Evolutionary conservation across 2,329 filamentous ascomycete genomes (phyloP), one percentile per base, ranked within the genome.

Genomic region (Cladophialophora immunda): DNA sequence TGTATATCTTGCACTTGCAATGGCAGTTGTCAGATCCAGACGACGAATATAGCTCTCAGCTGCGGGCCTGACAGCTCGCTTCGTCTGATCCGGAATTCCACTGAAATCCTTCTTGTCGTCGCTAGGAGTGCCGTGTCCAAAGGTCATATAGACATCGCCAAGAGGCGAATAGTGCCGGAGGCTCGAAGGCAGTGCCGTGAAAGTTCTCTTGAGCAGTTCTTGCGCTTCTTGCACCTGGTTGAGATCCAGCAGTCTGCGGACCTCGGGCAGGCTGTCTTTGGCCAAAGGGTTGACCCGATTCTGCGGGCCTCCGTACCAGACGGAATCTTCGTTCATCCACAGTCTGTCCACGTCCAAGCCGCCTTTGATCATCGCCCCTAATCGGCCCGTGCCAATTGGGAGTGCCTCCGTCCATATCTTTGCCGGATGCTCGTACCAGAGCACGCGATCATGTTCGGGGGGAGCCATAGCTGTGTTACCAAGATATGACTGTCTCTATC

Each of bases 361-460:
- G 1, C 72, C 73, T 1, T 71, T 58, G 6, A 72, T 70, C 67
- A 74, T 74, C 1, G 66, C 72, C 4, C 80, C 80, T 1, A 82
- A 72, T 52, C 83, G 78, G 25, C 83, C 83, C 70, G 85, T 85
- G 11, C 83, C 83, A 54, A 85, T 76, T 1, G 83, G 83, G 1
- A 85, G 74, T 27, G 81, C 79, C 66, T 80, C 75, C 53, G 78
- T 74, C 78, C 79, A 82, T 65, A 75, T 66, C 7, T 59, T 45
- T 13, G 76, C 76, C 50, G 74, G 72, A 27, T 70, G 68, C 5
- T 68, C 65, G 62, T 76, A 79, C 75, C 77, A 74, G 71, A 94
- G 1, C 88, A 45, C 9, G 56, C 56, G 34, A 29, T 41, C n/a
- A 8, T 58, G 56, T 27, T 58, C 17, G 9, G 32, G 36, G 13